Percentiles rank a stretch among this genome's conserved stretches.
Conservation (phyloP, 176 grass and related monocot species). For the Lolium multiflorum region DNA sequence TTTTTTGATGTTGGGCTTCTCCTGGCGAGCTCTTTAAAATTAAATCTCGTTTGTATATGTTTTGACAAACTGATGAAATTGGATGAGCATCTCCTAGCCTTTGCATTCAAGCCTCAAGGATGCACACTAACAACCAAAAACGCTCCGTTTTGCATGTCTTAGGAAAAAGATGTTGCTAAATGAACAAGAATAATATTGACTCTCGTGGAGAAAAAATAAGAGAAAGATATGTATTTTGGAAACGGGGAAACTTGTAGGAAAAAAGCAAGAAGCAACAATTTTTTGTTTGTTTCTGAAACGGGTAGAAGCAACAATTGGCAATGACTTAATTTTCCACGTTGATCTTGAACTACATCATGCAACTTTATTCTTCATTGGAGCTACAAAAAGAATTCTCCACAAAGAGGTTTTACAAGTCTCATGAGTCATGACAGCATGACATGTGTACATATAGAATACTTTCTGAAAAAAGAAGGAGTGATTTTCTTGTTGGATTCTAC, state of each 20-base stretch:
- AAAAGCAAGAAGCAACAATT: not conserved
- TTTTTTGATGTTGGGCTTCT: no score
- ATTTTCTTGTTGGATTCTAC: not conserved
- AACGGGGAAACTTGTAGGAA: not conserved
- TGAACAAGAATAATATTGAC: no score
- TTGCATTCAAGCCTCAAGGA: no score
- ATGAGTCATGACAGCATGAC: not conserved
- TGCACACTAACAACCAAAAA: no score
- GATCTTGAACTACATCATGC: not conserved
- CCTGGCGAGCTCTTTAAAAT: no score
- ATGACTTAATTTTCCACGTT: not conserved
- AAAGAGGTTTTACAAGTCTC: not conserved
- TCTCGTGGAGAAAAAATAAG: not conserved
- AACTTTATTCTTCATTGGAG: not conserved
- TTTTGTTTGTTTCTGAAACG: no score
- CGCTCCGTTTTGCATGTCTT: no score
- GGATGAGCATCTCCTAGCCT: no score
- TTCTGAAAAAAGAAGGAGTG: not conserved
- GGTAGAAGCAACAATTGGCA: not conserved
- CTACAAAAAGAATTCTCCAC: not conserved
- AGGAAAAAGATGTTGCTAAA: no score
- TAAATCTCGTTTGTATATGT: no score
- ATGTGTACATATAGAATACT: not conserved
- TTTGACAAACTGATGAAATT: no score
- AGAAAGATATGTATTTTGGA: not conserved